Conservation (phyloP, 768 basidiomycete genomes). For the Daedaleopsis sinensis region DNA sequence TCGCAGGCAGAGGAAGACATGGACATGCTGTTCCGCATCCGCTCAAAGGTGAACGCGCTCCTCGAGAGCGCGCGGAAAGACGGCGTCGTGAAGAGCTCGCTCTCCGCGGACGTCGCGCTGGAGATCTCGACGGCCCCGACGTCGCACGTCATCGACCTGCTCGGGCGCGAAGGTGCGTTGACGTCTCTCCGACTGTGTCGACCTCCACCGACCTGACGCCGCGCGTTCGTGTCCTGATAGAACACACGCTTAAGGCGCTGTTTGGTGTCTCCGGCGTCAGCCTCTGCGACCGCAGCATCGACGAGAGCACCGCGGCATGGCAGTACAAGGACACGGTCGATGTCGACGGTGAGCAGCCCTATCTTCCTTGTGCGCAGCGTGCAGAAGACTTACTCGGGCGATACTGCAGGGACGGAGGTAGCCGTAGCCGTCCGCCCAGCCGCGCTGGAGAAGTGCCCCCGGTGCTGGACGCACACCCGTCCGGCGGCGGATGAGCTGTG, state of each 20-base stretch:
- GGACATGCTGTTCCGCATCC: slow-evolving; percentile 59
- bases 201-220: neutral
- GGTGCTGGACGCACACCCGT: slow-evolving; percentile 86
- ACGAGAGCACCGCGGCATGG: slow-evolving; percentile 50
- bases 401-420: slow-evolving; percentile 31
- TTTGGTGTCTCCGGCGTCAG: slow-evolving; percentile 81
- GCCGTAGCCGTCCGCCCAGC: slow-evolving; percentile 66
- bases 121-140: slow-evolving; percentile 45
- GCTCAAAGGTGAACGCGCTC: slow-evolving; percentile 61
- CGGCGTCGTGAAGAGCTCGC: slow-evolving; percentile 72
- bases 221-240: slow-evolving; percentile 41
- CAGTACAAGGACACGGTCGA: slow-evolving; percentile 45
- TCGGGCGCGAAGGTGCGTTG: slow-evolving; percentile 49
- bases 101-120: slow-evolving; percentile 77
- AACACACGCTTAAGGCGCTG: slow-evolving; percentile 64
- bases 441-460: slow-evolving; percentile 71
- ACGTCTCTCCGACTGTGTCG: neutral
- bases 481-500: slow-evolving; percentile 58
- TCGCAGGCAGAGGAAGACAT: slow-evolving; percentile 60
- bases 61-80: slow-evolving; percentile 77
- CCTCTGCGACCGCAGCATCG: slow-evolving; percentile 48
- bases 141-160: slow-evolving; percentile 37
- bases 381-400: slow-evolving; percentile 29
- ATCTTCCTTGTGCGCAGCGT: neutral
- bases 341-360: slow-evolving; percentile 46